Evolutionary conservation across 2,329 filamentous ascomycete species (phyloP).

Genomic region (Trichophyton schoenleinii): DNA sequence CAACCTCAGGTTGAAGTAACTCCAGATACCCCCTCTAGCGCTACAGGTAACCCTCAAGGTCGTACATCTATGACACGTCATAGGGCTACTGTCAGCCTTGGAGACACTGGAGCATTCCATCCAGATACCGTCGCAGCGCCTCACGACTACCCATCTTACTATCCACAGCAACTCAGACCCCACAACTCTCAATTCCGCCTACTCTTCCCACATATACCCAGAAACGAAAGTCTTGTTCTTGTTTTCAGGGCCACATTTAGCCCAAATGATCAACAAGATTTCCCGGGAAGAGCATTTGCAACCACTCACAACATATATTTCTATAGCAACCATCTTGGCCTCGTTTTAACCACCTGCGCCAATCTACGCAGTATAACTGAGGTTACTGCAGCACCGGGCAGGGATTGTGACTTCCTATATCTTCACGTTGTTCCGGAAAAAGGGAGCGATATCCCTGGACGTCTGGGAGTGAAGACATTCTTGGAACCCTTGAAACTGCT

Average conservation of each 20-base stretch:
- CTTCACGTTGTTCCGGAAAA: slow-evolving; percentile 59
- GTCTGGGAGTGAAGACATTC: slow-evolving; percentile 84
- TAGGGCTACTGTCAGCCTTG: slow-evolving; percentile 45
- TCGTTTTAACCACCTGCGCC: slow-evolving; percentile 72
- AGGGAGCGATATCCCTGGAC: slow-evolving; percentile 51
- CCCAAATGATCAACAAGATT: slow-evolving; percentile 60
- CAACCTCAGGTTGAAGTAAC: slow-evolving; percentile 8
- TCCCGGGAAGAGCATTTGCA: slow-evolving; percentile 76
- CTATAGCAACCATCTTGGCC: slow-evolving; percentile 85
- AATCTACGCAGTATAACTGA: slow-evolving; percentile 67
- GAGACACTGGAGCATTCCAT: slow-evolving; percentile 26
- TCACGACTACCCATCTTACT: slow-evolving; percentile 56
- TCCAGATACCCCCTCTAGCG: neutral
- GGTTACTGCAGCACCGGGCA: slow-evolving; percentile 77
- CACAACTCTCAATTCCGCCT: slow-evolving; percentile 91
- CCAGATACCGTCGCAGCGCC: slow-evolving; percentile 21
- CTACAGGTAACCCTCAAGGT: slow-evolving; percentile 15
- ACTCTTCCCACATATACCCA: slow-evolving; percentile 68
- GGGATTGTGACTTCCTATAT: slow-evolving; percentile 86
- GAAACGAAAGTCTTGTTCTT: slow-evolving; percentile 70
- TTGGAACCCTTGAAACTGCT: slow-evolving; percentile 74
- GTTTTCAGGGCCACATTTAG: slow-evolving; percentile 91
- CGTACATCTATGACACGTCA: slow-evolving; percentile 29
- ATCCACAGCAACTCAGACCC: slow-evolving; percentile 67
- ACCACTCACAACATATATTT: slow-evolving; percentile 85